Percentiles rank a stretch among this genome's conserved stretches.
These are phyloP conservation scores for Ceratopteris richardii DNA, from an alignment of 75 land plant genomes.

Conservation along the genomic window DNA sequence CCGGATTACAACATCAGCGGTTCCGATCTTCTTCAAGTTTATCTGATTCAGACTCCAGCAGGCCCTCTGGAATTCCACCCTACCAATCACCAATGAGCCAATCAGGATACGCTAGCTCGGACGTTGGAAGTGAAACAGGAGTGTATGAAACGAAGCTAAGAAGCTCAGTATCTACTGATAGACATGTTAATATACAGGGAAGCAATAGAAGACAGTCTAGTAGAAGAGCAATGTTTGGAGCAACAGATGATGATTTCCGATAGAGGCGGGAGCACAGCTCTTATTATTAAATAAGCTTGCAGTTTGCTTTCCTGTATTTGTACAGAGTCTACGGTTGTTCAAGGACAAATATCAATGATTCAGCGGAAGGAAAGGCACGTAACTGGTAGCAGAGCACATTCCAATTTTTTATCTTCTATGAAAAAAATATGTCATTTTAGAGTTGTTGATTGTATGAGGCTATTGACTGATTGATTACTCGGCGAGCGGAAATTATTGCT, in stretches of 20 bases:
- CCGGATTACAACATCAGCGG: constrained; percentile 15
- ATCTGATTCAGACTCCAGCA: constrained; percentile 35
- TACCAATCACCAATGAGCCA: constrained; percentile 26
- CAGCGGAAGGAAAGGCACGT: too few species aligned
- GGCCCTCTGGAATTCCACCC: constrained; percentile 13
- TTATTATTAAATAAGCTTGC: too few species aligned
- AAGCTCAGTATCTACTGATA: constrained; percentile 1
- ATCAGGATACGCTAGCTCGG: constrained; percentile 32
- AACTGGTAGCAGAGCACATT: too few species aligned
- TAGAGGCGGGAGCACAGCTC: not conserved
- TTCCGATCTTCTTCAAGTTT: constrained; percentile 28
- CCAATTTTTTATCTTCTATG: too few species aligned
- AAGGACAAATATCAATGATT: too few species aligned
- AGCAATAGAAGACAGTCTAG: not conserved
- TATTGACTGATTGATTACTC: too few species aligned
- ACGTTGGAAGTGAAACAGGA: constrained; percentile 36
- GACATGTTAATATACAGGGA: constrained; percentile 6
- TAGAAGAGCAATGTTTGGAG: not conserved
- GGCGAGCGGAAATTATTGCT: too few species aligned
- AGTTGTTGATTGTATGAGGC: too few species aligned
- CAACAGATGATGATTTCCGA: not conserved
- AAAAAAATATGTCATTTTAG: too few species aligned
- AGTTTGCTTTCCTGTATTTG: too few species aligned
- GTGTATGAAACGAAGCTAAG: constrained; percentile 7
- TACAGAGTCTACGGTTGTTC: too few species aligned